Evolutionary conservation across 495 filamentous ascomycete genomes (phyloP).

Genomic region (Neurospora tetraspora): DNA sequence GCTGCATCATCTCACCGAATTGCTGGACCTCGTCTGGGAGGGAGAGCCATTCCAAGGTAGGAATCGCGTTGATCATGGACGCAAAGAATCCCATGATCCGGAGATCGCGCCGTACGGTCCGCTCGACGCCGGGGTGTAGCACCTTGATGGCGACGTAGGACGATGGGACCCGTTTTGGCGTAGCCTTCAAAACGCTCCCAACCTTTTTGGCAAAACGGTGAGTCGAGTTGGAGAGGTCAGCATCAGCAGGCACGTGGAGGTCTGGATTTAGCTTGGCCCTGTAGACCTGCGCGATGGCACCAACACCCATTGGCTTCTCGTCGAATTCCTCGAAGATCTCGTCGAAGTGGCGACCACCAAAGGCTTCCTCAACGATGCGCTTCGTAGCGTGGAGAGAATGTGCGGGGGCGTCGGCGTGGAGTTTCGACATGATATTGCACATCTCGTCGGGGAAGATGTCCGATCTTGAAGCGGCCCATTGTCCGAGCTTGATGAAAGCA

Average conservation of each 20-base stretch:
- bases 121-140: slow-evolving; percentile 83
- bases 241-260: slow-evolving; percentile 53
- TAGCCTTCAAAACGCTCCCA: slow-evolving; percentile 74
- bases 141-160: slow-evolving; percentile 96
- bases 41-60: slow-evolving; percentile 95
- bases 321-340: slow-evolving; percentile 98
- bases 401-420: slow-evolving; percentile 89
- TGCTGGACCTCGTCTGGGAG: slow-evolving; percentile 89
- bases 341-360: slow-evolving; percentile 66
- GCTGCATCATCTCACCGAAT: slow-evolving; percentile 97
- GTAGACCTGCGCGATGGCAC: slow-evolving; percentile 97
- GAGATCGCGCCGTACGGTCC: slow-evolving; percentile 77
- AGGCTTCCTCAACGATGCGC: slow-evolving; percentile 66
- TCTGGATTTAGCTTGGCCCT: slow-evolving; percentile 84
- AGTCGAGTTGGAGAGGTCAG: slow-evolving; percentile 52
- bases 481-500: slow-evolving; percentile 98
- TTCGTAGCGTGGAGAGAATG: slow-evolving; percentile 79
- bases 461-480: slow-evolving; percentile 96
- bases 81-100: slow-evolving; percentile 94
- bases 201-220: slow-evolving; percentile 54
- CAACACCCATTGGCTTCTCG: slow-evolving; percentile 82
- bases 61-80: slow-evolving; percentile 69
- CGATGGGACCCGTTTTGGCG: slow-evolving; percentile 76
- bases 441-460: slow-evolving; percentile 96
- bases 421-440: slow-evolving; percentile 85